phyloP scores from a whole-genome alignment of 176 grass and related monocot genomes.

The Phoenix dactylifera region DNA sequence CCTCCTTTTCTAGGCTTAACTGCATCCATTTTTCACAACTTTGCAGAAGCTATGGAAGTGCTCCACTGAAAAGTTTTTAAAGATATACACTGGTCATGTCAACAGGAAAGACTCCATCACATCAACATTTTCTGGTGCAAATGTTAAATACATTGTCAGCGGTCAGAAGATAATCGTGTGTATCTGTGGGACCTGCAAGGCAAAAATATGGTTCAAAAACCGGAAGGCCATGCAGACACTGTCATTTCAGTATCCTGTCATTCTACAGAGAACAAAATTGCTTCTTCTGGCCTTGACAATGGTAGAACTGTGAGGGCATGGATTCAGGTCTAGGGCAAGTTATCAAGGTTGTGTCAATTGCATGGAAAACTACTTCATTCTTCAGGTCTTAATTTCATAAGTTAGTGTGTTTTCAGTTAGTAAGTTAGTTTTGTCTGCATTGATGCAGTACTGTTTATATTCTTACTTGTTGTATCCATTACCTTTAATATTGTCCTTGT shows the following conservation, averaged over 20 bases:
- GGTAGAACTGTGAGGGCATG: conserved; percentile 71
- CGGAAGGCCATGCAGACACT: conserved; percentile 70
- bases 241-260: conserved; percentile 78
- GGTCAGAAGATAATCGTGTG: conserved; percentile 75
- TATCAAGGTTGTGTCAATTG: too few species aligned
- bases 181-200: conserved; percentile 98
- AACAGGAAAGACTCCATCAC: conserved; percentile 68
- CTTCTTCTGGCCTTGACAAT: conserved; percentile 55
- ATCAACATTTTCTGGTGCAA: conserved; percentile 74
- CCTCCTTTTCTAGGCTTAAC: not conserved
- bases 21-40: conserved; percentile 6
- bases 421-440: too few species aligned
- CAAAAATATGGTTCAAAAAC: conserved; percentile 77
- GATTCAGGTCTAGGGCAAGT: conserved; percentile 28
- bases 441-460: too few species aligned
- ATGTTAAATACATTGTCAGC: conserved; percentile 76
- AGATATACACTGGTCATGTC: conserved; percentile 67
- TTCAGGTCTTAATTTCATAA: too few species aligned
- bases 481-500: too few species aligned
- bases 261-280: conserved; percentile 72
- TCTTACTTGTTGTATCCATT: too few species aligned
- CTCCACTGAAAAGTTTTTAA: conserved; percentile 60
- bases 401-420: too few species aligned
- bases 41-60: conserved; percentile 84
- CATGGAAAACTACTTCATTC: too few species aligned